phyloP scores from a whole-genome alignment of 2,329 filamentous ascomycete genomes.

The Exophiala oligosperma region DNA sequence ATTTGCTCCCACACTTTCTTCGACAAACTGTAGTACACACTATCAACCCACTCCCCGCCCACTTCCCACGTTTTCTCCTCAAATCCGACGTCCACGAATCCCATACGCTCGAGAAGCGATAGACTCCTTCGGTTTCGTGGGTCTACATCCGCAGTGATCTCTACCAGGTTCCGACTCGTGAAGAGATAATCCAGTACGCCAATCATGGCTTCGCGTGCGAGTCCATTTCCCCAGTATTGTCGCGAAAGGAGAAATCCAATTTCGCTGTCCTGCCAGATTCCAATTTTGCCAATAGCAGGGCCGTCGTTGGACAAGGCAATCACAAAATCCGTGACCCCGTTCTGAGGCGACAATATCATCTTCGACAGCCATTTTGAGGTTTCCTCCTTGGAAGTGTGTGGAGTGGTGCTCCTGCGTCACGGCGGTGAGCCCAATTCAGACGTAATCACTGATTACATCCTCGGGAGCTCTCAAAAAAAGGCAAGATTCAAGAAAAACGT shows the following conservation, averaged over 20 bases:
- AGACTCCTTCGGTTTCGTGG: slow-evolving; percentile 17
- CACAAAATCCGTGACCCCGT: slow-evolving; percentile 24
- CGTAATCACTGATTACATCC: too few relatives aligned
- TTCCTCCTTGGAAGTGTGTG: slow-evolving; percentile 8
- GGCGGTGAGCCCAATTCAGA: too few relatives aligned
- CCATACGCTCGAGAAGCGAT: slow-evolving; percentile 15
- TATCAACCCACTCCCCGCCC: slow-evolving; percentile 22
- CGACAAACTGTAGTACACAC: slow-evolving; percentile 17
- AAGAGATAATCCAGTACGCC: slow-evolving; percentile 18
- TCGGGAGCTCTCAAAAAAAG: too few relatives aligned
- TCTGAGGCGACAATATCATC: slow-evolving; percentile 15
- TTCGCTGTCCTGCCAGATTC: slow-evolving; percentile 18
- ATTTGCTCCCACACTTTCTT: slow-evolving; percentile 11
- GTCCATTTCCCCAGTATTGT: slow-evolving; percentile 16
- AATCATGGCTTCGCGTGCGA: slow-evolving; percentile 18
- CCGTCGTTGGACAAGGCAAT: slow-evolving; percentile 14
- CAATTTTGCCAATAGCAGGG: slow-evolving; percentile 22
- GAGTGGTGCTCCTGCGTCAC: slow-evolving; percentile 13
- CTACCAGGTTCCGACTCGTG: not conserved
- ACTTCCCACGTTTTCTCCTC: slow-evolving; percentile 17
- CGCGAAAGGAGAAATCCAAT: slow-evolving; percentile 23
- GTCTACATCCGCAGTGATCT: slow-evolving; percentile 24
- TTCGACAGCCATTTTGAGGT: slow-evolving; percentile 16
- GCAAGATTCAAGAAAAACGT: too few relatives aligned
- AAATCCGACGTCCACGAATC: slow-evolving; percentile 17